phyloP scores from a whole-genome alignment of 2,329 filamentous ascomycete genomes.

The Chrysoporthe deuterocubensis region DNA sequence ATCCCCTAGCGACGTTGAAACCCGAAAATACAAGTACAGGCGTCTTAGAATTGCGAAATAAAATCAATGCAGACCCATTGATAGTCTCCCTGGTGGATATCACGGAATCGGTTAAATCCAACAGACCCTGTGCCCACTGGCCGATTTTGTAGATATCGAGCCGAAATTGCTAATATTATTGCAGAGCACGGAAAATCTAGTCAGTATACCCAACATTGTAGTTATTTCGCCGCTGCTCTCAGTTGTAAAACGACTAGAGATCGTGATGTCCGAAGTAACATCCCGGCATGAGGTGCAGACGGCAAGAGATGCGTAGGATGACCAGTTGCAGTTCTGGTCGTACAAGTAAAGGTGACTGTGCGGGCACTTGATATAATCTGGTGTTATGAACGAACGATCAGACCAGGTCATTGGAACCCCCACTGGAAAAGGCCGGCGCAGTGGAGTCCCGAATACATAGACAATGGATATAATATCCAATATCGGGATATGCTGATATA shows the following conservation, averaged over 20 bases:
- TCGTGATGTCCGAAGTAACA: neutral
- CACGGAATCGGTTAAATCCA: too few species aligned
- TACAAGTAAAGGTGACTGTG: neutral
- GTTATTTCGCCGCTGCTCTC: neutral
- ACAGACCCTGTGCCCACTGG: neutral
- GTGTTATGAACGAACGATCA: neutral
- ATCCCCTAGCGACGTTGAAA: neutral
- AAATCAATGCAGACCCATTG: neutral
- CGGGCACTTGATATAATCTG: neutral
- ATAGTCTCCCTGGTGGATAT: slow-evolving; percentile 1
- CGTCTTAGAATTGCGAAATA: neutral
- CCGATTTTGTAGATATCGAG: neutral
- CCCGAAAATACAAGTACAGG: neutral
- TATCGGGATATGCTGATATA: too few species aligned
- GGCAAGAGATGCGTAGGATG: neutral
- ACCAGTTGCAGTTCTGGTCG: neutral
- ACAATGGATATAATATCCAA: too few species aligned
- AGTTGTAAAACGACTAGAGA: neutral
- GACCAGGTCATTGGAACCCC: too few species aligned
- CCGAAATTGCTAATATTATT: neutral
- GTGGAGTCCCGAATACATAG: too few species aligned
- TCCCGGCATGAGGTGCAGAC: slow-evolving; percentile 1
- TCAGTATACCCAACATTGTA: neutral
- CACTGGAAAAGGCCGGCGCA: too few species aligned
- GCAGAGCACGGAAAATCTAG: neutral